Evolutionary conservation across 2,329 filamentous ascomycete genomes (phyloP).

Genomic region (Fusarium zealandicum): DNA sequence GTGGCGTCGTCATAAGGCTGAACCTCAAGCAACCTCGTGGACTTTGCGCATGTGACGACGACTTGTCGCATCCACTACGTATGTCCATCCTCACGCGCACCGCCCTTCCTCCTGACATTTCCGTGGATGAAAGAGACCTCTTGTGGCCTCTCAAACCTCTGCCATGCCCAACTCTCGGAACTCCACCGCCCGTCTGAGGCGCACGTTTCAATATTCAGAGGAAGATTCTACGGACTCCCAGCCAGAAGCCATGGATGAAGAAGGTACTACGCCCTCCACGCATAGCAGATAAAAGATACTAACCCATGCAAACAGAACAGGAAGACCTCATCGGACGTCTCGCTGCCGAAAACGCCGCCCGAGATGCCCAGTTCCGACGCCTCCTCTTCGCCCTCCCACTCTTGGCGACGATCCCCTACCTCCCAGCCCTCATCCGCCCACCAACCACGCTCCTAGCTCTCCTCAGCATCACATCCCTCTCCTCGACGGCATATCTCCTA

Average conservation of each 20-base stretch:
- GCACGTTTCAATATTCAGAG: conserved; percentile 79
- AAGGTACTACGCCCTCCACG: conserved; percentile 59
- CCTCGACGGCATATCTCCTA: conserved; percentile 68
- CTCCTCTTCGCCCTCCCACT: conserved; percentile 68
- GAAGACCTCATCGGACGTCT: conserved; percentile 67
- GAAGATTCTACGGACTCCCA: conserved; percentile 56
- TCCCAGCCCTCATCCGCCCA: conserved; percentile 47
- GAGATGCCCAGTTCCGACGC: conserved; percentile 65
- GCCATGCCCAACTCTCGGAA: conserved; percentile 38
- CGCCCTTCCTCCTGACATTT: background rate
- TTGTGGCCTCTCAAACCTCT: background rate
- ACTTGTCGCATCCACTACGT: conserved; percentile 11
- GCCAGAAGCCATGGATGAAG: conserved; percentile 74
- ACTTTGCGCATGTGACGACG: conserved; percentile 34
- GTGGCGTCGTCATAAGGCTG: conserved; percentile 44
- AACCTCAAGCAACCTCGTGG: conserved; percentile 26
- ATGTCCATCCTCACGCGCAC: background rate
- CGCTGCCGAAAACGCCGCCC: conserved; percentile 60
- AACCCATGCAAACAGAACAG: conserved; percentile 58
- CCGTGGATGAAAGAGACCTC: background rate
- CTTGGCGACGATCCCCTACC: conserved; percentile 62
- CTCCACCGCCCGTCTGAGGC: conserved; percentile 69
- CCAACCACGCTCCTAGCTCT: conserved; percentile 55
- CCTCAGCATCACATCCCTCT: conserved; percentile 68
- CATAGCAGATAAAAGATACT: background rate